Evolutionary conservation across 495 filamentous ascomycete species (phyloP).

Genomic region (Tuber indicum): DNA sequence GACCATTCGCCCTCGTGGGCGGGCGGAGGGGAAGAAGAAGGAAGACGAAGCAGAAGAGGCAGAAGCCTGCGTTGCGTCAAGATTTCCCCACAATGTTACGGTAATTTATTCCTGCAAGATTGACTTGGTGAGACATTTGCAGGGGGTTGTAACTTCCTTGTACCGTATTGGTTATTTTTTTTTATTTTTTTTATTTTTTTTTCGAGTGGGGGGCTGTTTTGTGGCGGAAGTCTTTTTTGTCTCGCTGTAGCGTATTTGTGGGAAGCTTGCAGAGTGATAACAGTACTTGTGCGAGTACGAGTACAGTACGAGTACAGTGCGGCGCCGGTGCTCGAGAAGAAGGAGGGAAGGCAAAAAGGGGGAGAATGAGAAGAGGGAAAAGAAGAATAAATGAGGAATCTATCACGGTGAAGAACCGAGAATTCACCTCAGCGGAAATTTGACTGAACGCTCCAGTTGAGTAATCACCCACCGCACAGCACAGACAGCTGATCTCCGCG

Average conservation of each 20-base stretch:
- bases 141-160: not conserved
- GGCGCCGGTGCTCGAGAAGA: not conserved
- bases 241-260: not conserved
- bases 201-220: not conserved
- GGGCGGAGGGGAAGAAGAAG: not conserved
- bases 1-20: not conserved
- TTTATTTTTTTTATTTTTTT: not conserved
- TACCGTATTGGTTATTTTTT: not conserved
- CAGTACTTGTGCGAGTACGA: not conserved
- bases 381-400: not conserved
- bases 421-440: not conserved
- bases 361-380: not conserved
- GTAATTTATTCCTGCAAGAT: conserved; percentile 7
- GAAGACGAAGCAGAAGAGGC: not conserved
- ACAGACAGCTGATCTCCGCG: not conserved
- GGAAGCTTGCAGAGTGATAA: not conserved
- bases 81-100: conserved; percentile 2
- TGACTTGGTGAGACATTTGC: conserved; percentile 1
- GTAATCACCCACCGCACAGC: not conserved
- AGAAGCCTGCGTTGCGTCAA: conserved; percentile 2
- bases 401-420: not conserved
- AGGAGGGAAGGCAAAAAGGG: not conserved
- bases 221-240: not conserved
- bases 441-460: not conserved
- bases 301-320: not conserved